Evolutionary conservation across 2,329 filamentous ascomycete genomes (phyloP).

Genomic region (Delphinella strobiligena): DNA sequence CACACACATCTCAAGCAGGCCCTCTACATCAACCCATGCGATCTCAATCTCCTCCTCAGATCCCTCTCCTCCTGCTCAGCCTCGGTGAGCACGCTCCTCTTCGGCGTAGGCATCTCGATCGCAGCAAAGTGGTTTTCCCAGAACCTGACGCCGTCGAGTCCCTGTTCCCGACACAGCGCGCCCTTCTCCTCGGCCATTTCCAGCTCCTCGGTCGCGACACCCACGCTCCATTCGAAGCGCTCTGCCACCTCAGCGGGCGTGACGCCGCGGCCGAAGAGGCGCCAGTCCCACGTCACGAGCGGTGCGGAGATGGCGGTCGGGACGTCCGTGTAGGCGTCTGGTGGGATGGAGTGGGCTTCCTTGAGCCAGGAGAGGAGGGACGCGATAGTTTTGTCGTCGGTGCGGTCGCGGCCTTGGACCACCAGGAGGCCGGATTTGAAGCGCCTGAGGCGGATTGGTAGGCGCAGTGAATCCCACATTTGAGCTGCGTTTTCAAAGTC

Average conservation of each 20-base stretch:
- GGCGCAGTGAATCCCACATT: conserved; percentile 74
- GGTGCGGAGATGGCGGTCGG: conserved; percentile 6
- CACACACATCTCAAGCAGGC: no score
- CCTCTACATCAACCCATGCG: conserved; percentile 4
- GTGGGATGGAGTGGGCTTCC: conserved; percentile 43
- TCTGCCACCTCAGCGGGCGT: conserved; percentile 84
- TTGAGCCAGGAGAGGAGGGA: conserved; percentile 68
- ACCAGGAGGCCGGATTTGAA: conserved; percentile 94
- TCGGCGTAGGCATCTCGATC: conserved; percentile 5
- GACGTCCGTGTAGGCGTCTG: conserved; percentile 37
- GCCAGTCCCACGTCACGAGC: conserved; percentile 56
- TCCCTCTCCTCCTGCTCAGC: conserved; percentile 4
- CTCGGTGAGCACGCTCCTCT: conserved; percentile 1
- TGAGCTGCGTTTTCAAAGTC: conserved; percentile 86
- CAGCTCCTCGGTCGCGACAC: conserved; percentile 86
- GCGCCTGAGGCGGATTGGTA: conserved; percentile 74
- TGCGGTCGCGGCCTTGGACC: conserved; percentile 77
- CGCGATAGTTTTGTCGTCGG: conserved; percentile 77
- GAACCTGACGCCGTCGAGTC: conserved; percentile 80
- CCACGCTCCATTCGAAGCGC: conserved; percentile 91
- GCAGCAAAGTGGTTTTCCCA: conserved; percentile 59
- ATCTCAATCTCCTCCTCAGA: conserved; percentile 4
- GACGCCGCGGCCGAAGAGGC: conserved; percentile 66
- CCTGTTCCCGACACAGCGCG: conserved; percentile 77
- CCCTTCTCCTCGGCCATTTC: conserved; percentile 95